Evolutionary conservation across 1,284 basidiomycete species (phyloP).

Genomic region (Hemileia vastatrix): DNA sequence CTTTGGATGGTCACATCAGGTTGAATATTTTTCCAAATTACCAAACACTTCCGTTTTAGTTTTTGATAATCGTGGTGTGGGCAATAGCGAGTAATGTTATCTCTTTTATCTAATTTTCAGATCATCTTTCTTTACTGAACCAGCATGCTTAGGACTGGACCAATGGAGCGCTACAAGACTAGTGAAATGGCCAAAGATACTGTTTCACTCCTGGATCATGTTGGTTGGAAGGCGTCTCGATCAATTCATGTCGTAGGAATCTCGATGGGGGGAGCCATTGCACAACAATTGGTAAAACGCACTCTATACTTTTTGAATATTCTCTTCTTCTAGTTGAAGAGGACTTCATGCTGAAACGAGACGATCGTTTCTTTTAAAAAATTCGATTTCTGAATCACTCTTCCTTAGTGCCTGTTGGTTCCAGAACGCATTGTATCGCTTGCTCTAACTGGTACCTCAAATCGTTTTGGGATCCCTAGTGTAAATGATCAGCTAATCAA

Average conservation of each 20-base stretch:
- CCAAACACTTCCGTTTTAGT: conserved; percentile 56
- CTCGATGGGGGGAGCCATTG: conserved; percentile 78
- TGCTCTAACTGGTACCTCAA: conserved; percentile 59
- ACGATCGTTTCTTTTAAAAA: not conserved
- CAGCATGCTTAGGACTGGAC: conserved; percentile 1
- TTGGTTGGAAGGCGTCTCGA: conserved; percentile 56
- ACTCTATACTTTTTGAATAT: no score
- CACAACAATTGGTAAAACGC: conserved; percentile 36
- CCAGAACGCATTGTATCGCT: conserved; percentile 60
- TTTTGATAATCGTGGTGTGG: conserved; percentile 79
- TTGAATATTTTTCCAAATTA: conserved; percentile 39
- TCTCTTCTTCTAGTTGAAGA: not conserved
- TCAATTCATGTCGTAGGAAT: conserved; percentile 67
- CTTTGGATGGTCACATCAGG: conserved; percentile 39
- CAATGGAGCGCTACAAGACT: conserved; percentile 49
- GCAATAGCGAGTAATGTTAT: conserved; percentile 55
- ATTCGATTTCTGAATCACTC: not conserved
- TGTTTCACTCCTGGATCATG: conserved; percentile 58
- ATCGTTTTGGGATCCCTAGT: no score
- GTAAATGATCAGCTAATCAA: no score
- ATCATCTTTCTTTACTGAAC: not conserved
- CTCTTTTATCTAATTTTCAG: no score
- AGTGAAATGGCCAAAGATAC: conserved; percentile 68
- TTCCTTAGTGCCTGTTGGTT: conserved; percentile 38
- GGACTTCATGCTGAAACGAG: not conserved